These are phyloP conservation scores for Fusarium sp. DNA, from an alignment of 2,329 filamentous ascomycete genomes.

Conservation along the genomic window DNA sequence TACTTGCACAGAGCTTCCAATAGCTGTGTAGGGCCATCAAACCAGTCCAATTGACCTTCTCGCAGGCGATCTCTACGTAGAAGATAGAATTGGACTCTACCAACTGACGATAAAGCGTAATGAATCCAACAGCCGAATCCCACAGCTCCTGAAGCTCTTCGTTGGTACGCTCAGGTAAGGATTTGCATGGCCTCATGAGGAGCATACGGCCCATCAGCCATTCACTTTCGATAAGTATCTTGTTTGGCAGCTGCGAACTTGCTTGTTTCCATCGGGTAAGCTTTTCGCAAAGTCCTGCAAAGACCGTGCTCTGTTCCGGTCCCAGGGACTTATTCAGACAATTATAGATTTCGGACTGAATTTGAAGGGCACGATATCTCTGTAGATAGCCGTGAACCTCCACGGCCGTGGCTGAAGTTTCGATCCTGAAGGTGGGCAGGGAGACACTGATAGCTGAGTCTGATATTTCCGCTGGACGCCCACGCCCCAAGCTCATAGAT, in stretches of 20 bases:
- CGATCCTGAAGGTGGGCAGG: slow-evolving; percentile 11
- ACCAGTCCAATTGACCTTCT: slow-evolving; percentile 17
- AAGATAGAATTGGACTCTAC: slow-evolving; percentile 23
- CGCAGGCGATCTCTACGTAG: slow-evolving; percentile 16
- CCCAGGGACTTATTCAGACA: not conserved
- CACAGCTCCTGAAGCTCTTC: slow-evolving; percentile 8
- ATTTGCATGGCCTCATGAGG: not conserved
- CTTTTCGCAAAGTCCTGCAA: not conserved
- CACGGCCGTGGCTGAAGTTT: not conserved
- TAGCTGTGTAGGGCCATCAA: slow-evolving; percentile 8
- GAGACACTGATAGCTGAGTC: slow-evolving; percentile 9
- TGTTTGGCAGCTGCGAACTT: slow-evolving; percentile 13
- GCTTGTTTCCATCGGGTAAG: slow-evolving; percentile 13
- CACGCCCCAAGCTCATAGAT: slow-evolving; percentile 25
- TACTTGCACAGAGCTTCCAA: not conserved
- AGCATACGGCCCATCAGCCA: slow-evolving; percentile 27
- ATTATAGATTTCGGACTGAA: slow-evolving; percentile 14
- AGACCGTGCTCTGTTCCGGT: fast-evolving
- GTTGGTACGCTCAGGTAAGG: not conserved
- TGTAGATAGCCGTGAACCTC: slow-evolving; percentile 22
- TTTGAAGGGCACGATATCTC: slow-evolving; percentile 14
- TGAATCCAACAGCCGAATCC: slow-evolving; percentile 11
- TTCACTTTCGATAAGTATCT: slow-evolving; percentile 16
- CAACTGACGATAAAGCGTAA: not conserved
- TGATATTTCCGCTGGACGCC: slow-evolving; percentile 17